Percentiles rank a stretch among this genome's conserved stretches.
phyloP scores from a whole-genome alignment of 495 filamentous ascomycete genomes.

The Annulohypoxylon moriforme region DNA sequence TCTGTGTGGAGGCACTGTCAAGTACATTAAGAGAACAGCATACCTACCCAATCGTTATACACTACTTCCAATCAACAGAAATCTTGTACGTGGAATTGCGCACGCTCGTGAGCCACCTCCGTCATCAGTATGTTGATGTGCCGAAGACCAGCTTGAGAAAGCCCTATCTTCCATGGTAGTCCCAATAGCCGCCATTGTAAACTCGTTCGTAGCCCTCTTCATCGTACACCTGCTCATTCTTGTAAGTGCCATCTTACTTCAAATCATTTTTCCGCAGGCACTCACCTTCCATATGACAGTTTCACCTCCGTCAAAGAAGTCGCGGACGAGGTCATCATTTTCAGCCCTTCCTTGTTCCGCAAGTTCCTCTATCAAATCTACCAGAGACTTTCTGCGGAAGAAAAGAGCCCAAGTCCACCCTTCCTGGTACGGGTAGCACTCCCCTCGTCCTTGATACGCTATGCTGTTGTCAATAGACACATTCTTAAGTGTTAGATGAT shows the following conservation, averaged over 20 bases:
- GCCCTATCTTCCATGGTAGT: constrained; percentile 1
- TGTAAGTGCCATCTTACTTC: neutral
- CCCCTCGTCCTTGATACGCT: constrained; percentile 3
- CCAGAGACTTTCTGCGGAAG: constrained; percentile 33
- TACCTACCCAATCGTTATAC: too few relatives aligned
- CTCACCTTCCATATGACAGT: constrained; percentile 33
- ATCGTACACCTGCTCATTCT: constrained; percentile 18
- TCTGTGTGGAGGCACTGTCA: neutral
- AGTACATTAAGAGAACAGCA: too few relatives aligned
- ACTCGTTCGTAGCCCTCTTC: constrained; percentile 1
- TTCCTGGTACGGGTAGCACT: neutral
- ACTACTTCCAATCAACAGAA: too few relatives aligned
- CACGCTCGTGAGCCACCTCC: too few relatives aligned
- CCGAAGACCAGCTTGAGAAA: too few relatives aligned
- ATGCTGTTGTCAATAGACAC: neutral
- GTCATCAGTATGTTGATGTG: neutral
- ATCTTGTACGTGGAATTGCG: too few relatives aligned
- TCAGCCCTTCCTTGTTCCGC: constrained; percentile 23
- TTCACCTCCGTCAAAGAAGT: constrained; percentile 32
- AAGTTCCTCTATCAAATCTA: constrained; percentile 24
- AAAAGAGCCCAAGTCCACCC: constrained; percentile 32
- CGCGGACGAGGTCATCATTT: constrained; percentile 13
- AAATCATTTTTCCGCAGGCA: neutral
- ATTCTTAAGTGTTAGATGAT: neutral
- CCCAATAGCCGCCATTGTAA: neutral